Percentiles rank a stretch among this genome's conserved stretches.
phyloP scores from a whole-genome alignment of 164 flowering plant species.

The Piper betle region DNA sequence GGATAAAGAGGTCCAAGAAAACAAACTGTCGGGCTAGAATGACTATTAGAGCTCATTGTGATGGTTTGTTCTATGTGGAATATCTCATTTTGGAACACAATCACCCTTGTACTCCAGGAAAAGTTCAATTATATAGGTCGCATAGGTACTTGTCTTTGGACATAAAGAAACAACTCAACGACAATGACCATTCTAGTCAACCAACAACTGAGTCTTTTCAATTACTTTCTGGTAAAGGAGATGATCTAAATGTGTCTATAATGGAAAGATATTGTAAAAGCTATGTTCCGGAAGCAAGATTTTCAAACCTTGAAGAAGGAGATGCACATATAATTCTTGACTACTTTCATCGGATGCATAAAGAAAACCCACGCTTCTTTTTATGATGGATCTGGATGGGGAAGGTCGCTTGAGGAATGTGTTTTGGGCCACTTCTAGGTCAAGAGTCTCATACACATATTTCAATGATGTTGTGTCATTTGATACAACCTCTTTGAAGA shows the following conservation, averaged over 20 bases:
- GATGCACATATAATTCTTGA: not conserved
- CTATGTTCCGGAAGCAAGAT: not conserved
- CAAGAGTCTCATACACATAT: not conserved
- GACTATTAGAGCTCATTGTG: not conserved
- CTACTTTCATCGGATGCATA: constrained; percentile 1
- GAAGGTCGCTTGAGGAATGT: constrained; percentile 1
- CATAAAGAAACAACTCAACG: not conserved
- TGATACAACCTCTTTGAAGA: constrained; percentile 6
- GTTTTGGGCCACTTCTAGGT: constrained; percentile 5
- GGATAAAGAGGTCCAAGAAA: not conserved
- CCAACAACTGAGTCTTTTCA: not conserved
- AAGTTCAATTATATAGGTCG: not conserved
- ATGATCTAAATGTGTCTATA: not conserved
- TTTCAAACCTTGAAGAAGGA: constrained; percentile 1
- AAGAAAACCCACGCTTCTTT: constrained; percentile 2
- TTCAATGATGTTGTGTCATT: constrained; percentile 6
- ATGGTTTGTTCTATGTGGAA: not conserved
- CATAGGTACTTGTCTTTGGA: not conserved
- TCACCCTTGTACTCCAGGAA: constrained; percentile 3
- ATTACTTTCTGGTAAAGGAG: not conserved
- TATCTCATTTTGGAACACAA: constrained; percentile 3
- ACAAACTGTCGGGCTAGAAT: constrained; percentile 2
- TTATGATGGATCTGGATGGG: constrained; percentile 1
- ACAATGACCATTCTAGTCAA: not conserved
- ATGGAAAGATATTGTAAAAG: not conserved